A percentile compares a stretch with the other conserved stretches of the same genome.
Evolutionary conservation across 495 filamentous ascomycete genomes (phyloP).

Genomic region (Pyronema domesticum): DNA sequence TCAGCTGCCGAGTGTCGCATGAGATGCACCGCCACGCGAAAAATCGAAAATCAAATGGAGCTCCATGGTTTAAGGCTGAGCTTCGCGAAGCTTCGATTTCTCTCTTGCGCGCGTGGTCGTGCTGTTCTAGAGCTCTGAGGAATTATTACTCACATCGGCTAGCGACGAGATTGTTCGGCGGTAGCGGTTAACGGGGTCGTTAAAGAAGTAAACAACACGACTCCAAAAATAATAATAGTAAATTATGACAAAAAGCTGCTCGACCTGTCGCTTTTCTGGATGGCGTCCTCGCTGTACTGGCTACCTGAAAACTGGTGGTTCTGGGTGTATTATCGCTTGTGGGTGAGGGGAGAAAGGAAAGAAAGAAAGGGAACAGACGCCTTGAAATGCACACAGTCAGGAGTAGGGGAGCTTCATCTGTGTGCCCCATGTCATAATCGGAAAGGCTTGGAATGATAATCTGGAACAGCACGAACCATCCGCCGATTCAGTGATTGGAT

Average conservation of each 20-base stretch:
- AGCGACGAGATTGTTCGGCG: not conserved
- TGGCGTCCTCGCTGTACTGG: conserved; percentile 3
- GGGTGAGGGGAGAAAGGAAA: not conserved
- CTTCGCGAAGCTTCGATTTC: not conserved
- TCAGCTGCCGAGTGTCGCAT: not conserved
- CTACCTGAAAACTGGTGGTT: not conserved
- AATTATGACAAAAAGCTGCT: conserved; percentile 3
- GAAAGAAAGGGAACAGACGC: not conserved
- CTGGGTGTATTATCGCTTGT: not conserved
- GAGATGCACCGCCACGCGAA: not conserved
- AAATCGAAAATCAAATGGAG: not conserved
- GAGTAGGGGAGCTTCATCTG: not conserved
- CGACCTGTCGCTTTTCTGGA: not conserved
- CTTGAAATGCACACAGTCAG: not conserved
- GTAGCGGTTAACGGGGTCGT: not conserved
- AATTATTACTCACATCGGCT: conserved; percentile 3
- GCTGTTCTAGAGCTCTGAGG: not conserved
- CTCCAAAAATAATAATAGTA: not conserved
- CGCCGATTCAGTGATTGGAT: not conserved
- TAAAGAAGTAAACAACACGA: not conserved
- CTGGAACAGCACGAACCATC: not conserved
- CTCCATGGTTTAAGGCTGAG: not conserved
- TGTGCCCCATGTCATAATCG: not conserved
- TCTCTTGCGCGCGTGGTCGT: not conserved
- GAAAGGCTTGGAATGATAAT: not conserved